Evolutionary conservation across 192 early-diverging fungal genomes (phyloP), one percentile per base, ranked within the genome.

Genomic region (Pilaira anomala): DNA sequence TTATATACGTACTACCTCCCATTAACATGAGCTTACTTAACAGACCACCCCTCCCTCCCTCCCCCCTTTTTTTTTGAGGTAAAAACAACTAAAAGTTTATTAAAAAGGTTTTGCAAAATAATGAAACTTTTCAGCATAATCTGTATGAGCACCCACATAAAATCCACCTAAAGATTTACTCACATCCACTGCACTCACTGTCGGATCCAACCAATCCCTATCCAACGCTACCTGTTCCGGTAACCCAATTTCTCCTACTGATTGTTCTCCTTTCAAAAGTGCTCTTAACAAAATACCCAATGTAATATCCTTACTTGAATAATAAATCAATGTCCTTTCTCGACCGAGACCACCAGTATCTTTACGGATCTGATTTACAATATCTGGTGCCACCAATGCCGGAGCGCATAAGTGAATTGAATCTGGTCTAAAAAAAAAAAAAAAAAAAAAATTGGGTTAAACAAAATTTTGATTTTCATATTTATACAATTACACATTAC

Each of bases 391-490:
- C 13, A 60, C n/a, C 18, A 76, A 44, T 12, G 74, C 74, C 7
- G 74, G 74, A 3, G 74, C 74, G 30, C 68, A 76, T 9, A 76
- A 44, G 26, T 76, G 74, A 39, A 76, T 49, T 9, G 45, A 33
- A 28, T 76, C 63, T 1, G 73, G 73, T 12, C 69, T 72, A 66
- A 3, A 60, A 6, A 55, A 9, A 65, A 45, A 11, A 3, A 7
- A 11, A 18, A 5, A 13, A 46, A 4, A 46, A 40, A 5, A 40
- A 40, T 40, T 5, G 39, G 39, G n/a, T n/a, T n/a, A n/a, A n/a
- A n/a, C n/a, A n/a, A n/a, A n/a, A n/a, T n/a, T n/a, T n/a, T n/a
- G n/a, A n/a, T n/a, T n/a, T n/a, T n/a, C 39, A 36, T 48, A 48
- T 0, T n/a, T 48, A 48, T 48, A 48, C 3, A 1, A 7, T n/a